These are phyloP conservation scores for Onygena corvina DNA, from an alignment of 2,329 filamentous ascomycete species.

Conservation along the genomic window DNA sequence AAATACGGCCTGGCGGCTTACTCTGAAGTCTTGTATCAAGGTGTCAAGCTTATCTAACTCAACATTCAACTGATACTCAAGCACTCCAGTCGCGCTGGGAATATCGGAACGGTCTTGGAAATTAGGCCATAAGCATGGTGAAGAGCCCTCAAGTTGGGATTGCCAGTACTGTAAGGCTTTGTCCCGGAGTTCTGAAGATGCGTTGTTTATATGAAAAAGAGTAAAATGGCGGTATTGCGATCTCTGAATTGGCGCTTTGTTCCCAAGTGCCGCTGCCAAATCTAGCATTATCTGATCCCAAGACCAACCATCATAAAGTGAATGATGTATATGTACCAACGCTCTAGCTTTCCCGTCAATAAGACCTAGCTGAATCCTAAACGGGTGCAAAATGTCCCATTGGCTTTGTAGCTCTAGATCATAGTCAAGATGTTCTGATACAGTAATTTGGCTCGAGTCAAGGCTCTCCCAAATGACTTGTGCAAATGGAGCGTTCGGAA, in stretches of 20 bases:
- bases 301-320: slow-evolving; percentile 89
- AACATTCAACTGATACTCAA: slow-evolving; percentile 25
- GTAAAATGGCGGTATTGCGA: slow-evolving; percentile 53
- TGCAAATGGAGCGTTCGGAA: slow-evolving; percentile 39
- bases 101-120: slow-evolving; percentile 36
- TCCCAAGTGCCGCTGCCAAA: slow-evolving; percentile 42
- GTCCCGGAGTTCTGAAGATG: slow-evolving; percentile 25
- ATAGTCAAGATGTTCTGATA: slow-evolving; percentile 32
- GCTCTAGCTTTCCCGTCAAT: slow-evolving; percentile 18
- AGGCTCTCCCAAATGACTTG: slow-evolving; percentile 53
- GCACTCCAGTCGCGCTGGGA: slow-evolving; percentile 20
- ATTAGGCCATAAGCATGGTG: slow-evolving; percentile 46
- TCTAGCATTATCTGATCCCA: slow-evolving; percentile 62
- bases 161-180: slow-evolving; percentile 56
- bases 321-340: slow-evolving; percentile 60
- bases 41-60: slow-evolving; percentile 26
- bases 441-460: slow-evolving; percentile 34
- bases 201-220: slow-evolving; percentile 34
- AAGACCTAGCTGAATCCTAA: slow-evolving; percentile 47
- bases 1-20: slow-evolving; percentile 60
- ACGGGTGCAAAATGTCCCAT: slow-evolving; percentile 41
- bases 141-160: slow-evolving; percentile 48
- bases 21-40: slow-evolving; percentile 32
- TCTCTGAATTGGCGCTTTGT: slow-evolving; percentile 26
- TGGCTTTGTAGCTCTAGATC: slow-evolving; percentile 31